Evolutionary conservation across 306 rosid genomes (phyloP), one percentile per base, ranked within the genome.

Genomic region (Aeschynomene evenia): DNA sequence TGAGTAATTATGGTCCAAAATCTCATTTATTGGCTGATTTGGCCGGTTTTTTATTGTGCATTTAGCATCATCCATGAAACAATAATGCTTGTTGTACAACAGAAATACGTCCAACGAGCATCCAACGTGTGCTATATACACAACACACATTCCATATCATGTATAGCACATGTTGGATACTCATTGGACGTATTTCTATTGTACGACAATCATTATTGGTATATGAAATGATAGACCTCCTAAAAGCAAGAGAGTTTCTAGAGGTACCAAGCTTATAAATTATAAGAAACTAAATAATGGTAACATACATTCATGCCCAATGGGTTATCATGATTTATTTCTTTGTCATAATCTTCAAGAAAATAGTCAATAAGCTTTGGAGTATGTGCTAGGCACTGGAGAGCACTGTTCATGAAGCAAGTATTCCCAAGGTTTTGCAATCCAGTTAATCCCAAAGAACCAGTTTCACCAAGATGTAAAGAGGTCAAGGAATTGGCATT

Each of bases 291-390:
- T 21, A 73, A 67, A 37, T 43, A 72, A 33, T 56, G 26, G 51
- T 42, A 40, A 82, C 97, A 42, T 91, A 94, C 99, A 78, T 89
- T 72, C 99, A 94, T 94, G 82, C 99, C 99, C 86, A 94, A 82
- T 28, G 92, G 97, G 59, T 91, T 94, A 45, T 91, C 85, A 51
- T 85, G 87, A 82, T 94, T 94, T 81, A 94, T 88, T 85, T 94
- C 96, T 89, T 73, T 84, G 51, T 76, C 83, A 87, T 88, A 87
- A 85, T 94, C 96, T 78, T 90, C 97, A 74, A 94, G 89, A 84
- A 94, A 94, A 86, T 94, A 94, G 81, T 94, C 99, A 70, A 91
- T 96, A 66, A 91, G 91, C 83, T 94, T 94, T 37, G 99, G 96
- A 0, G 99, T 94, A 77, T 94, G 99, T 7, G 90, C 87, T 82